phyloP scores from a whole-genome alignment of 306 rosid genomes.

The Glycine soja region DNA sequence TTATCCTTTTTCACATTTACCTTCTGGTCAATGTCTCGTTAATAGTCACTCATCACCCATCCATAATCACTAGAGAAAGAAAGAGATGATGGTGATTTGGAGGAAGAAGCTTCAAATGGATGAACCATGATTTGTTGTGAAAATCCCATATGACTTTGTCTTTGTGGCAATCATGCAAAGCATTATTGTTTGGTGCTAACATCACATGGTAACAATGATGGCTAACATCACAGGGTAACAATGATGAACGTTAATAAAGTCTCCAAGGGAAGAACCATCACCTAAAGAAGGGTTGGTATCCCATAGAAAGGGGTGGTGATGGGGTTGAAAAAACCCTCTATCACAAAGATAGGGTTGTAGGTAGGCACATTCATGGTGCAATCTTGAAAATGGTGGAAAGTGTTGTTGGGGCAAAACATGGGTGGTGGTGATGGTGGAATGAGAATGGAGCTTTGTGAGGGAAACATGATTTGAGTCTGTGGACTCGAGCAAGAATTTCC shows the following conservation, averaged over 20 bases:
- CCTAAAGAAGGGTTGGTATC: background rate
- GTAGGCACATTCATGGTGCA: background rate
- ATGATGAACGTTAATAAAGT: background rate
- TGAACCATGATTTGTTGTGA: conserved; percentile 1
- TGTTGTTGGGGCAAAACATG: too few relatives aligned
- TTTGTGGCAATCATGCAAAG: background rate
- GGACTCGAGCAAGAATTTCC: too few relatives aligned
- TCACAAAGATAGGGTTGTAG: background rate
- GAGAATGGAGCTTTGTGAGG: background rate
- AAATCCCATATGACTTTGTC: conserved; percentile 28
- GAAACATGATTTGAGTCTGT: background rate
- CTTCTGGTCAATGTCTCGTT: too few relatives aligned
- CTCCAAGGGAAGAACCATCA: background rate
- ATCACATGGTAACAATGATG: background rate
- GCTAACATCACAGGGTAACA: background rate
- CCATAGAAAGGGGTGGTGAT: background rate
- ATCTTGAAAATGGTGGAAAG: background rate
- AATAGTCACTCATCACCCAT: background rate
- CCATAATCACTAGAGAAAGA: conserved; percentile 32
- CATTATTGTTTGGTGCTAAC: background rate
- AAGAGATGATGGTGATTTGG: background rate
- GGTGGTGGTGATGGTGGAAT: background rate
- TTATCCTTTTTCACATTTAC: too few relatives aligned
- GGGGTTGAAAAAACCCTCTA: background rate
- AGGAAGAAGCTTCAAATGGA: background rate